These are phyloP conservation scores for Erysimum cheiri DNA, from an alignment of 441 rosid species.

Conservation along the genomic window DNA sequence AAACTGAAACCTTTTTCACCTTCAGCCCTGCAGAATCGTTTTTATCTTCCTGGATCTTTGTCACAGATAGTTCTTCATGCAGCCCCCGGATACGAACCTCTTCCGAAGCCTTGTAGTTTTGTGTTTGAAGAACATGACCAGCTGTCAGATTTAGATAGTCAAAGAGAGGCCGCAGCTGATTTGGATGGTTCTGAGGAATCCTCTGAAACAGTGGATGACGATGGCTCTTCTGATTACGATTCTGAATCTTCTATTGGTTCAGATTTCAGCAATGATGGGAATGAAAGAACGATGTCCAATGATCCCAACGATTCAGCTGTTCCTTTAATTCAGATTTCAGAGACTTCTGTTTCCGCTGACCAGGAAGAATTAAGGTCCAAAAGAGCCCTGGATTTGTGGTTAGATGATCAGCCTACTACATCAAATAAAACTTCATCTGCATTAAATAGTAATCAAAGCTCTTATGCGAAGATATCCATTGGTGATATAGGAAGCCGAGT, in stretches of 20 bases:
- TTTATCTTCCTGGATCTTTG: constrained; percentile 97
- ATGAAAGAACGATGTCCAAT: constrained; percentile 55
- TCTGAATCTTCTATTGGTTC: constrained; percentile 66
- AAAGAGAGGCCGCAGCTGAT: constrained; percentile 46
- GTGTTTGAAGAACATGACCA: constrained; percentile 53
- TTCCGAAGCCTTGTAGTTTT: constrained; percentile 87
- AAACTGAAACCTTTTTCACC: constrained; percentile 52
- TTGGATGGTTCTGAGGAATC: constrained; percentile 48
- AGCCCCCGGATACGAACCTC: constrained; percentile 98
- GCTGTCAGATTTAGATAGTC: constrained; percentile 45
- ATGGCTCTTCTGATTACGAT: constrained; percentile 72
- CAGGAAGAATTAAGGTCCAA: constrained; percentile 72
- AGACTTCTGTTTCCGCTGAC: constrained; percentile 51
- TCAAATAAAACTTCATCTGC: constrained; percentile 54
- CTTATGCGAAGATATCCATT: constrained; percentile 81
- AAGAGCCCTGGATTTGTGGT: constrained; percentile 82
- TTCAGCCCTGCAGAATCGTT: constrained; percentile 59
- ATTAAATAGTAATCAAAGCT: constrained; percentile 49
- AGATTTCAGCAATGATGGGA: constrained; percentile 47
- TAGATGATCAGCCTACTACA: constrained; percentile 78
- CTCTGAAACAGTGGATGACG: constrained; percentile 69
- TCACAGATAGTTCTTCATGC: constrained; percentile 98
- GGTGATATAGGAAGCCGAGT: constrained; percentile 72
- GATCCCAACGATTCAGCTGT: constrained; percentile 51
- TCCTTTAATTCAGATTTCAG: constrained; percentile 86